Conservation (phyloP, 2,329 filamentous ascomycete genomes). For the Fusarium secorum region DNA sequence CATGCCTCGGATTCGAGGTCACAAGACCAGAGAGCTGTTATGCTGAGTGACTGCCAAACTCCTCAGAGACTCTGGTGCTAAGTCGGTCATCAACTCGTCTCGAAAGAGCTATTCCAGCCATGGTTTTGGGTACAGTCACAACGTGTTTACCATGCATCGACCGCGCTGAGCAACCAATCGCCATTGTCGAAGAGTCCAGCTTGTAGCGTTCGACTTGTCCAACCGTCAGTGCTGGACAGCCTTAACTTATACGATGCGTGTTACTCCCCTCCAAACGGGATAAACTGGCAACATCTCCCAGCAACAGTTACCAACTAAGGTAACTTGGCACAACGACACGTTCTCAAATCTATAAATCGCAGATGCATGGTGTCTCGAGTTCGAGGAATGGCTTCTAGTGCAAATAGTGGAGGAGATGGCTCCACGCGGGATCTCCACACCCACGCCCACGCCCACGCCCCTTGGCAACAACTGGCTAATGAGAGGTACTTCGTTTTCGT, state of each 20-base stretch:
- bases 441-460: not conserved
- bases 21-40: slow-evolving; percentile 7
- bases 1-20: slow-evolving; percentile 14
- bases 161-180: not conserved
- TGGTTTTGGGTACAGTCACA: not conserved
- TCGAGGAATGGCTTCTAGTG: not conserved
- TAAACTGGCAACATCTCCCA: not conserved
- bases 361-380: slow-evolving; percentile 8
- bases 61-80: not conserved
- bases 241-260: not conserved
- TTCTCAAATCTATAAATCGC: not conserved
- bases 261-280: not conserved
- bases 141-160: not conserved
- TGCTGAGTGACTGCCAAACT: slow-evolving; percentile 24
- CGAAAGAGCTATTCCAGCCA: slow-evolving; percentile 3
- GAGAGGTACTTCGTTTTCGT: slow-evolving; percentile 14
- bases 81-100: slow-evolving; percentile 8
- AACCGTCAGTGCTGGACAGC: not conserved
- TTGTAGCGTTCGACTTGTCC: not conserved
- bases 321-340: slow-evolving; percentile 2
- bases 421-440: slow-evolving; percentile 21
- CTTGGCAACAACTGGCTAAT: slow-evolving; percentile 17
- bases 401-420: slow-evolving; percentile 1
- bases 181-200: not conserved
- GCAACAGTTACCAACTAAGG: not conserved